Base-by-base conservation (phyloP, 2,329 filamentous ascomycete genomes). In the Chrysosporium queenslandicum region DNA sequence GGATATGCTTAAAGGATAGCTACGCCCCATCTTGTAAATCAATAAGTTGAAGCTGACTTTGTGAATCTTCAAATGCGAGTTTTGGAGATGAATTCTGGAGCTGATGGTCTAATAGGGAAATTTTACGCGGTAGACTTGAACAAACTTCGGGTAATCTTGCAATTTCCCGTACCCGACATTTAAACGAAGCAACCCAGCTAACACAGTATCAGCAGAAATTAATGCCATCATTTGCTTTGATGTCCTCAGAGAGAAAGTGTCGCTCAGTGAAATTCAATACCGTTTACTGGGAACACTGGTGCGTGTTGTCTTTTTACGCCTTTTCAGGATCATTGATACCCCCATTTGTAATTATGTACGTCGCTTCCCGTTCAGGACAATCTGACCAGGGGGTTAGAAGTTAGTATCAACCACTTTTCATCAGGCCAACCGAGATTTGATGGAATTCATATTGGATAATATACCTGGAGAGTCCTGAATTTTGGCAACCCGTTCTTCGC, bases 401-500 rank as follows among this genome's bases (percentile, higher is more conserved):
- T 23, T 8, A 55, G 53, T n/a, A 29, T 37, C 20, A 47, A 32
- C 21, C 25, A 42, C 32, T 42, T 21, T 25, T 42, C 25, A 54
- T 40, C 39, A 46, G 50, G 9, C 20, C 25, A 20, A 18, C 40
- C 30, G 4, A n/a, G 3, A 18, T 45, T 20, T 34, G n/a, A 14
- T 14, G 21, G 18, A 11, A 25, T 27, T 29, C 36, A 16, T 29
- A 5, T 27, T 32, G 8, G 12, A n/a, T 14, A 14, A 60, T 66
- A 53, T 64, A 83, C 80, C 81, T 54, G 81, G 81, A 30, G 79
- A 83, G 61, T 83, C 81, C 57, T 82, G 76, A 39, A 85, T 78
- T 68, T 85, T 85, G 2, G 82, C 82, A 45, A 85, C 82, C 54
- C 82, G 75, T 64, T 86, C 82, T 55, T 85, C 82, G 8, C 82